A percentile compares a stretch with the other conserved stretches of the same genome.
Evolutionary conservation across 495 filamentous ascomycete species (phyloP).

Genomic region (Chlorociboria aeruginascens): DNA sequence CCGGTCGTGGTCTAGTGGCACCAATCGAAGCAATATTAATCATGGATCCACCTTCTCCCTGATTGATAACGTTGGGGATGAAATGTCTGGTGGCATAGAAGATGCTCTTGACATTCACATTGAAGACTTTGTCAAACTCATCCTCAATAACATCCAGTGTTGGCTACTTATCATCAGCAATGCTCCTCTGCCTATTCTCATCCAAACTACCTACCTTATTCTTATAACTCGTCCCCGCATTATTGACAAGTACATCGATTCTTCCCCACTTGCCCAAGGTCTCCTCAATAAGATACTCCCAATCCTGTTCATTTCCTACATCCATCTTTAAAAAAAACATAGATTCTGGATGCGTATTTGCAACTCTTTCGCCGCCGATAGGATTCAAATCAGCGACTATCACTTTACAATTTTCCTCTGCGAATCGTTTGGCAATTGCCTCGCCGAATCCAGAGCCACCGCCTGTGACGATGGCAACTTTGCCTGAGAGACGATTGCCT

Average conservation of each 20-base stretch:
- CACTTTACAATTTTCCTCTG: constrained; percentile 44
- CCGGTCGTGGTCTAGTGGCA: constrained; percentile 48
- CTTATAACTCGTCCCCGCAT: constrained; percentile 57
- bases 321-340: constrained; percentile 37
- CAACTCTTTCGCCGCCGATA: constrained; percentile 35
- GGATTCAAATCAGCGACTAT: constrained; percentile 48
- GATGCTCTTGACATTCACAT: constrained; percentile 54
- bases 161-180: constrained; percentile 24
- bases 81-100: constrained; percentile 39
- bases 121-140: constrained; percentile 55
- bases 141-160: constrained; percentile 50
- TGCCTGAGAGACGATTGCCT: constrained; percentile 29
- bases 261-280: constrained; percentile 37
- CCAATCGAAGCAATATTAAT: constrained; percentile 59
- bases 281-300: constrained; percentile 33
- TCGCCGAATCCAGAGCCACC: constrained; percentile 48
- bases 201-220: constrained; percentile 39
- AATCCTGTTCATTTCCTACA: constrained; percentile 37
- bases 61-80: constrained; percentile 42
- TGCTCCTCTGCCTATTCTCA: not conserved
- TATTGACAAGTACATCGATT: constrained; percentile 52
- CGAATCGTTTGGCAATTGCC: constrained; percentile 43
- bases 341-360: constrained; percentile 20
- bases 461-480: constrained; percentile 39
- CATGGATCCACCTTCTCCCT: constrained; percentile 45